Evolutionary conservation across 192 early-diverging fungal genomes (phyloP).

Genomic region (Backusella morwellensis): DNA sequence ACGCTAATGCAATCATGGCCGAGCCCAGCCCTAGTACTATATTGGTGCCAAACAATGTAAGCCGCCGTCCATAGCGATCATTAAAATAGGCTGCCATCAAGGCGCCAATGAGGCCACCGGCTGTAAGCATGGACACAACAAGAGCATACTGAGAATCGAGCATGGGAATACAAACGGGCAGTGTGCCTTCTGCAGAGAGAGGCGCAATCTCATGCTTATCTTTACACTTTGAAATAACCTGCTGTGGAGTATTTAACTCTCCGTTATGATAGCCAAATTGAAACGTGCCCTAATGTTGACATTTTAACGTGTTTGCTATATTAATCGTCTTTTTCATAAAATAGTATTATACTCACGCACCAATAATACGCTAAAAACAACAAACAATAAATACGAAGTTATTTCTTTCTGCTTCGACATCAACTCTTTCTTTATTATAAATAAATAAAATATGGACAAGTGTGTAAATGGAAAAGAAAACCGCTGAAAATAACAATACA

Average conservation of each 20-base stretch:
- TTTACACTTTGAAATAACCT: conserved; percentile 48
- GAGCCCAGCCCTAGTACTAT: conserved; percentile 61
- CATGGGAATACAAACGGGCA: conserved; percentile 75
- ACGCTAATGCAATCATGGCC: conserved; percentile 56
- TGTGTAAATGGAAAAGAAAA: not conserved
- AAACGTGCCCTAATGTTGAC: conserved; percentile 38
- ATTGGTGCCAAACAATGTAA: conserved; percentile 67
- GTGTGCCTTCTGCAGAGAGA: not conserved
- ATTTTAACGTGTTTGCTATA: not conserved
- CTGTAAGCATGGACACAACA: conserved; percentile 55
- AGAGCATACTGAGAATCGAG: conserved; percentile 54
- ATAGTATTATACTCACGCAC: not conserved
- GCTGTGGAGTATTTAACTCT: conserved; percentile 55
- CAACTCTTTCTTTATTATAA: not conserved
- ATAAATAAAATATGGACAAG: not conserved
- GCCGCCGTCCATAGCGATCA: conserved; percentile 68
- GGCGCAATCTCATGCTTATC: not conserved
- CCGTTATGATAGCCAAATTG: conserved; percentile 62
- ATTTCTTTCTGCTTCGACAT: not conserved
- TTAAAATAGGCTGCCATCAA: conserved; percentile 60
- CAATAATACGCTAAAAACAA: not conserved
- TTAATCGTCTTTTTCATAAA: not conserved
- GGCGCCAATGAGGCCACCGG: conserved; percentile 79
- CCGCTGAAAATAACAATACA: not conserved
- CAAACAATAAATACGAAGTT: conserved; percentile 2